Evolutionary conservation across 225 moss, liverwort and hornwort genomes (phyloP).

Genomic region (Anthoceros angustus): DNA sequence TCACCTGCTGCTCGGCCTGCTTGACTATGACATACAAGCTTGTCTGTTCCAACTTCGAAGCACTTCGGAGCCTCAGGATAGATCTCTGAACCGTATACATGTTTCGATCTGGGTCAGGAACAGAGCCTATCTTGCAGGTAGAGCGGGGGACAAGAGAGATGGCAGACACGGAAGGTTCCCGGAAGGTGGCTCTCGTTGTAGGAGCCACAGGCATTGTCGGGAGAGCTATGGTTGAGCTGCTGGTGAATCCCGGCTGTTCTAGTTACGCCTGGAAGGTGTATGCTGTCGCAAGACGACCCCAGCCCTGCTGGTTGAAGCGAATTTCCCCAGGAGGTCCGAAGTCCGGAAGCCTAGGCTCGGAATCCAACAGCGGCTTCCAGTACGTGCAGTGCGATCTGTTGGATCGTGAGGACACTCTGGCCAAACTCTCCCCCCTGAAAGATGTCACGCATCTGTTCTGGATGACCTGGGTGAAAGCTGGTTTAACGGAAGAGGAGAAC

Average conservation of each 20-base stretch:
- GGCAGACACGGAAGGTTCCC: no score
- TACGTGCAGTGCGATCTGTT: slow-evolving; percentile 29
- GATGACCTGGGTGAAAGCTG: slow-evolving; percentile 22
- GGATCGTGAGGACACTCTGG: slow-evolving; percentile 15
- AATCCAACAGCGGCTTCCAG: slow-evolving; percentile 5
- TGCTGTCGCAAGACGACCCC: slow-evolving; percentile 21
- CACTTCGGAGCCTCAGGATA: no score
- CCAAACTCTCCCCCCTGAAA: slow-evolving; percentile 17
- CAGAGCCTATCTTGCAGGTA: no score
- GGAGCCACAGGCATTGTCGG: slow-evolving; percentile 50
- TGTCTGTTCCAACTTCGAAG: no score
- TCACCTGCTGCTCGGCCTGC: no score
- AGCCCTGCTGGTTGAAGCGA: slow-evolving; percentile 17
- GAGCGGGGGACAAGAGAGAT: neutral
- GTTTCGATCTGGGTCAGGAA: no score
- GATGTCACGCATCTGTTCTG: slow-evolving; percentile 45
- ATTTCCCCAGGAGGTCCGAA: neutral
- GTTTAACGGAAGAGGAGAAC: slow-evolving; percentile 19
- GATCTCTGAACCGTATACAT: no score
- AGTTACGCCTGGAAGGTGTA: slow-evolving; percentile 47
- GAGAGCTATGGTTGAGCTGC: slow-evolving; percentile 22
- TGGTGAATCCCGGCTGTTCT: slow-evolving; percentile 14
- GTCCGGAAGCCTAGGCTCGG: neutral
- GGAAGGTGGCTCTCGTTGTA: slow-evolving; percentile 23
- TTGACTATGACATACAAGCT: no score